Base-by-base conservation (phyloP, 257 asterid species). In the Verbascum thapsus region DNA sequence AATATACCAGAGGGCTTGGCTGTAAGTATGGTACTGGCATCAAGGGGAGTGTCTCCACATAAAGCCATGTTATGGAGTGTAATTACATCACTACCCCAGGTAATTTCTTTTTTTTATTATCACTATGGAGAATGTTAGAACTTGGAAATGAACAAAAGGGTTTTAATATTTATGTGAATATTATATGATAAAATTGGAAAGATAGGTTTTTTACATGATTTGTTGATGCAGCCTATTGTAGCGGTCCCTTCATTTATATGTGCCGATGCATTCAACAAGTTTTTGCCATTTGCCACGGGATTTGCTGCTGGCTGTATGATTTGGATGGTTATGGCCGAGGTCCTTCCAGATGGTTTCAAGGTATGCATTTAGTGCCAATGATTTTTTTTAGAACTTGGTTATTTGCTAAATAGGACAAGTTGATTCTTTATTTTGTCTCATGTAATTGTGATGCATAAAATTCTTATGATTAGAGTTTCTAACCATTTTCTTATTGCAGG, bases 251-350 rank as follows among this genome's bases (percentile, higher is more conserved):
- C 98, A 40, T 94, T 84, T 70, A 75, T 94, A 12, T 94, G 87
- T 76, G 97, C 99, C 18, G 99, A 94, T 70, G 94, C 97, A 51
- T 94, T 94, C 78, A 82, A 85, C 86, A 94, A 94, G 72, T 88
- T 94, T 76, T 68, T 94, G 72, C 97, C 99, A 20, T 94, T 94
- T 75, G 97, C 97, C 37, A 94, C 99, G 50, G 99, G 97, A 53
- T 94, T 94, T 70, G 99, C 99, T 58, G 99, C 99, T 59, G 99
- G 99, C 63, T 94, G 97, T 73, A 94, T 94, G 99, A 87, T 94
- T 72, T 94, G 97, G 99, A 90, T 94, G 95, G 97, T 90, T 68
- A 75, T 90, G 70, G 96, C 96, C 2, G 98, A 92, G 88, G 95
- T 94, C 54, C 94, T 94, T 63, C 99, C 97, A 1, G 99, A 94